Evolutionary conservation across 306 rosid genomes (phyloP).

Genomic region (Datisca glomerata): DNA sequence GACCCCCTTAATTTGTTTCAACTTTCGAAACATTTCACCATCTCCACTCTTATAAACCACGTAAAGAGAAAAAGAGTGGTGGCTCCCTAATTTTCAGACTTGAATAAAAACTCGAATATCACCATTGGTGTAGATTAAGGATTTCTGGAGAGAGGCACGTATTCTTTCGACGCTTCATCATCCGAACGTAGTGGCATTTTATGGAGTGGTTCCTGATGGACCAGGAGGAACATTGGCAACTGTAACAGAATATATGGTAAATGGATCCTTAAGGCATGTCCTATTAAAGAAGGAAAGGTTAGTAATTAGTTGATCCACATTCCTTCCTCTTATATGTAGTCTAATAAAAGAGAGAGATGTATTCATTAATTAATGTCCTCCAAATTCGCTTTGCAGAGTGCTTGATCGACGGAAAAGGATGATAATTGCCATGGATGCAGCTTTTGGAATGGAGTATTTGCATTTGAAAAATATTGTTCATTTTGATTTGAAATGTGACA

Average conservation of each 20-base stretch:
- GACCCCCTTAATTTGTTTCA: conserved; percentile 17
- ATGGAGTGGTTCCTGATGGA: conserved; percentile 87
- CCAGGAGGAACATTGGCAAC: conserved; percentile 84
- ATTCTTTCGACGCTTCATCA: conserved; percentile 93
- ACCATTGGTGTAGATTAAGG: conserved; percentile 60
- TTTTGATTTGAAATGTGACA: conserved; percentile 93
- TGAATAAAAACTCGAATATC: no score
- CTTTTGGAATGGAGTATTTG: conserved; percentile 98
- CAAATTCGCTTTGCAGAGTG: conserved; percentile 46
- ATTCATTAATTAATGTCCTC: not conserved
- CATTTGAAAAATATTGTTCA: conserved; percentile 86
- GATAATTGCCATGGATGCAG: conserved; percentile 80
- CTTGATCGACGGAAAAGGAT: conserved; percentile 82
- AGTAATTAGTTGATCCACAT: conserved; percentile 26
- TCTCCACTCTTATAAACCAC: conserved; percentile 5
- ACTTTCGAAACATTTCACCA: conserved; percentile 5
- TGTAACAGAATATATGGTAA: conserved; percentile 84
- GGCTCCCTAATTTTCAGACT: no score
- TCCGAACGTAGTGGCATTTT: conserved; percentile 93
- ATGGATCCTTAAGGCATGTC: conserved; percentile 87
- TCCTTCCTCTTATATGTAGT: conserved; percentile 4
- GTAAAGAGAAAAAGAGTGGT: no score
- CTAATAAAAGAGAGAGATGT: not conserved
- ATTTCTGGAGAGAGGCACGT: conserved; percentile 94
- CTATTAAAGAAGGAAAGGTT: conserved; percentile 64